Evolutionary conservation across 2,329 filamentous ascomycete genomes (phyloP).

Genomic region (Pseudogymnoascus destructans): DNA sequence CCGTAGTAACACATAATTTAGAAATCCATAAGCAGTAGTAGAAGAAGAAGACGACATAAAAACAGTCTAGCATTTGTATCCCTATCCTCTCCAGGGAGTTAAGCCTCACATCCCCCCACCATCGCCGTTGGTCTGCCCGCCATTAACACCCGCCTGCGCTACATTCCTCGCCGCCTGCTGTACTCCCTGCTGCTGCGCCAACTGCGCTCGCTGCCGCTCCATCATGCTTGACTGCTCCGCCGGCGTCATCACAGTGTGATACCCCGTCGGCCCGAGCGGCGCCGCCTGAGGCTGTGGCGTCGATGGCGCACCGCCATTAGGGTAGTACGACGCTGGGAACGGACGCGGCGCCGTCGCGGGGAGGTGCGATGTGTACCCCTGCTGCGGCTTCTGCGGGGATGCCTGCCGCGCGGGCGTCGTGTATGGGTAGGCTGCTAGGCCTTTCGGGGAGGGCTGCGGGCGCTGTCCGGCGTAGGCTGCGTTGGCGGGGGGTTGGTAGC

Average conservation of each 20-base stretch:
- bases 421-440: conserved; percentile 20
- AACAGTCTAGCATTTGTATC: background rate
- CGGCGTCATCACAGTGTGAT: conserved; percentile 23
- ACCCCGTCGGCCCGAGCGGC: conserved; percentile 20
- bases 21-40: background rate
- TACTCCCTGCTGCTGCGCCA: conserved; percentile 22
- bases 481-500: conserved; percentile 19
- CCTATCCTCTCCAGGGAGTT: background rate
- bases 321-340: background rate
- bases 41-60: background rate
- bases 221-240: conserved; percentile 27
- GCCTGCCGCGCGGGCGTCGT: conserved; percentile 19
- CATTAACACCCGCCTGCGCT: background rate
- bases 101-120: background rate
- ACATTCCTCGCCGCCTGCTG: background rate
- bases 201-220: conserved; percentile 26
- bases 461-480: conserved; percentile 19
- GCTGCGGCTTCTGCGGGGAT: conserved; percentile 22
- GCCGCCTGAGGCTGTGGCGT: conserved; percentile 16
- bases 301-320: conserved; percentile 11
- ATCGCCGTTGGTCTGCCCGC: background rate
- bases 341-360: conserved; percentile 14
- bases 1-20: conserved; percentile 3
- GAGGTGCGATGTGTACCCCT: conserved; percentile 18
- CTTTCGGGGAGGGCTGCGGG: conserved; percentile 20